Evolutionary conservation across 2,329 filamentous ascomycete species (phyloP).

Genomic region (Cylindrodendrum hubeiense): DNA sequence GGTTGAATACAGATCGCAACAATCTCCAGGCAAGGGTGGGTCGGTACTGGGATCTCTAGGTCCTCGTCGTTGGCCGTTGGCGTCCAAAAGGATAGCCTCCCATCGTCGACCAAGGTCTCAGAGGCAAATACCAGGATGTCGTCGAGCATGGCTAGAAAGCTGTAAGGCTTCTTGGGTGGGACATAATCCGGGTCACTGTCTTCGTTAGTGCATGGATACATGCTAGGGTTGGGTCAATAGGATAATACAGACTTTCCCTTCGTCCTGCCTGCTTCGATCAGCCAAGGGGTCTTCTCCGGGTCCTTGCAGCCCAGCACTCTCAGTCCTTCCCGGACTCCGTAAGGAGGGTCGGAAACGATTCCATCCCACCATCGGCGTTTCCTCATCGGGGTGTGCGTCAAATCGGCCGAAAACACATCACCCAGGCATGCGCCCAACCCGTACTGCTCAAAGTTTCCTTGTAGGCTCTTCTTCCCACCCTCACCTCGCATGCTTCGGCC

Average conservation of each 20-base stretch:
- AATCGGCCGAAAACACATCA: conserved; percentile 85
- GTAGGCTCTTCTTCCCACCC: conserved; percentile 62
- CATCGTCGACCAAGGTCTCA: conserved; percentile 80
- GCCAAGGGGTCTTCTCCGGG: conserved; percentile 67
- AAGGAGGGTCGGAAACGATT: conserved; percentile 95
- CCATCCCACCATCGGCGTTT: conserved; percentile 77
- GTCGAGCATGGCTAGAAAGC: conserved; percentile 89
- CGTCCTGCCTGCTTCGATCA: conserved; percentile 76
- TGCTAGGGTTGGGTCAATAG: not conserved
- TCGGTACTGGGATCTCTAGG: conserved; percentile 80
- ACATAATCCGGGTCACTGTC: conserved; percentile 73
- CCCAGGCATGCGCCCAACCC: conserved; percentile 74
- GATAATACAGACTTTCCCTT: conserved; percentile 73
- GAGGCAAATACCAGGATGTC: conserved; percentile 89
- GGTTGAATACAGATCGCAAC: conserved; percentile 84
- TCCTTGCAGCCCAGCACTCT: conserved; percentile 87
- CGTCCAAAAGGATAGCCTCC: conserved; percentile 95
- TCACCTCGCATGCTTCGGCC: conserved; percentile 87
- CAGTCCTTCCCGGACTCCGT: conserved; percentile 92
- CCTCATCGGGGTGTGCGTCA: conserved; percentile 87
- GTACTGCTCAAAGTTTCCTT: conserved; percentile 89
- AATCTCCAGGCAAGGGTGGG: conserved; percentile 80
- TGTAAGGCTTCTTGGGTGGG: conserved; percentile 91
- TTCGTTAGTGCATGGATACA: conserved; percentile 27
- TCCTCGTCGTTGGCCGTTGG: conserved; percentile 87